Evolutionary conservation across 2,329 filamentous ascomycete species (phyloP).

Genomic region (Pseudophaeomoniella oleicola): DNA sequence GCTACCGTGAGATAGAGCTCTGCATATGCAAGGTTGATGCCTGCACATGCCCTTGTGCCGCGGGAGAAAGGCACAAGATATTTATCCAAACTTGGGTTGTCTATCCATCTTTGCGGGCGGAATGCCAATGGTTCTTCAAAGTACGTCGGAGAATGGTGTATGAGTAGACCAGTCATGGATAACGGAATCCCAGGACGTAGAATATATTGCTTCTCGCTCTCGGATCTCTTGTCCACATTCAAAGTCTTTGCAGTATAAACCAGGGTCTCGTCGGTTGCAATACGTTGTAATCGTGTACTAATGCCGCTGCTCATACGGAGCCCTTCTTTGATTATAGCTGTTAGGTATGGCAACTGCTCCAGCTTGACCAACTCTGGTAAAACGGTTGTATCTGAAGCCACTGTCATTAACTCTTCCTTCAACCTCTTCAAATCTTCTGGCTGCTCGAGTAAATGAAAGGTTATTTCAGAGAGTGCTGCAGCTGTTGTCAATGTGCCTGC

Average conservation of each 20-base stretch:
- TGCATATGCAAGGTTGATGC: conserved; percentile 15
- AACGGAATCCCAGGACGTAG: conserved; percentile 12
- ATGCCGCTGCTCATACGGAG: conserved; percentile 22
- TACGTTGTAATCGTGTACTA: conserved; percentile 12
- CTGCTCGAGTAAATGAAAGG: conserved; percentile 2
- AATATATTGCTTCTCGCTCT: not conserved
- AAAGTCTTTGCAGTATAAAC: conserved; percentile 12
- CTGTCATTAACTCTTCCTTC: conserved; percentile 9
- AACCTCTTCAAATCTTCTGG: conserved; percentile 8
- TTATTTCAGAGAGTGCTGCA: conserved; percentile 7
- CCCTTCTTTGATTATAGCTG: conserved; percentile 24
- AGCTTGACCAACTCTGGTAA: no score
- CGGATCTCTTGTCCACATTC: conserved; percentile 2
- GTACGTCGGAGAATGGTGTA: conserved; percentile 6
- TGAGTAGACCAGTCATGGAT: conserved; percentile 12
- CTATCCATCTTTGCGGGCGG: conserved; percentile 10
- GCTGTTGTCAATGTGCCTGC: conserved; percentile 1
- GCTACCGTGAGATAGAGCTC: conserved; percentile 12
- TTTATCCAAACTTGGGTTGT: conserved; percentile 8
- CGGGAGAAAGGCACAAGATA: conserved; percentile 8
- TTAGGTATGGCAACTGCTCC: conserved; percentile 22
- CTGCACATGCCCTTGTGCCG: conserved; percentile 14
- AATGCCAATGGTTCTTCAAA: conserved; percentile 5
- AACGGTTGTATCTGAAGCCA: no score
- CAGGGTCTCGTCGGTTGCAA: conserved; percentile 13